Evolutionary conservation across 1,139 yeast genomes (phyloP), one percentile per base, ranked within the genome.

Genomic region (Lodderomyces parapsilosis): DNA sequence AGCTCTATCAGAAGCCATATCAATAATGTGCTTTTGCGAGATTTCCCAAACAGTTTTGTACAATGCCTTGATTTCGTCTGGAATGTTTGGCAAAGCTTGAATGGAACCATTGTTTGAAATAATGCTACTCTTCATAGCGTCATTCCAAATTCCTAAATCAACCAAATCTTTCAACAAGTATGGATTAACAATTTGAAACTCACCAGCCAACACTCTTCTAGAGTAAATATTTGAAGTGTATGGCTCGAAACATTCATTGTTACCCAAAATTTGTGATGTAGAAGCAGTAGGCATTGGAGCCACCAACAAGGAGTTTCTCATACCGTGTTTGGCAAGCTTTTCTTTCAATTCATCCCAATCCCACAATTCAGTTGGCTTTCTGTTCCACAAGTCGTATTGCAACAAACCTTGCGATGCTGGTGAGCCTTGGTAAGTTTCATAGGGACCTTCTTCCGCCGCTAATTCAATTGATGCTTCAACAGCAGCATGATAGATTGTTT

Each of bases 231-330:
- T 79, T 13, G 83, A 78, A 23, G 84, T 79, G 59, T 69, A 76
- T 30, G 84, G 84, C 59, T 79, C 84, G 56, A 79, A 79, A 62
- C 83, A 79, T 61, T 79, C 84, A 56, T 77, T 79, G 59, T 71
- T 74, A 49, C 83, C 83, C 53, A 79, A 68, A 43, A 79, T 78
- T 60, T 78, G 84, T 2, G 83, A 79, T 8, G 83, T 78, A 13
- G 83, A 78, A 20, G 84, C 84, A 43, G 84, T 79, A 38, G 84
- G 84, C 84, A 79, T 79, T 47, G 83, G 83, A 1, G 83, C 84
- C 45, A 79, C 80, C 48, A 79, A 66, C 40, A 79, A 63, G n/a
- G 83, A 79, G 63, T 79, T 79, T 58, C 83, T 68, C 42, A 79
- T 55, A 43, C 84, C 84, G 51, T 71, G 65, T 45, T 62, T 62